These are phyloP conservation scores for Xeromyces bisporus DNA, from an alignment of 495 filamentous ascomycete species.

Conservation along the genomic window DNA sequence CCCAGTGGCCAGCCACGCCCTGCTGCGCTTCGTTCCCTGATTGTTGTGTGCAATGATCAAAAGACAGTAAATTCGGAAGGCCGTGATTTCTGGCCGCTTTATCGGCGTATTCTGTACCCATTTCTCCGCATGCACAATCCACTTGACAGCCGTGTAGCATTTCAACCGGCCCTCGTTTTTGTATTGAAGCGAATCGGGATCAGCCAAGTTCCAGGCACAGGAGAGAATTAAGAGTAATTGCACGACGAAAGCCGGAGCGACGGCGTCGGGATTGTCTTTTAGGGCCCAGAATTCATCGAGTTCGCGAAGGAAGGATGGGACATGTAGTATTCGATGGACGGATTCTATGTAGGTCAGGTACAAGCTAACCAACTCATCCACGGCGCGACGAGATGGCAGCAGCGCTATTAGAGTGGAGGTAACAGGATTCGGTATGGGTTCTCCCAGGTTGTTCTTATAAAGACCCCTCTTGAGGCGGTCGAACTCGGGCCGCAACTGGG, in stretches of 20 bases:
- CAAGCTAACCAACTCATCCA: conserved; percentile 31
- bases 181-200: conserved; percentile 18
- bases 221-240: conserved; percentile 50
- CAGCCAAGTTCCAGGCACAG: conserved; percentile 34
- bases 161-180: conserved; percentile 33
- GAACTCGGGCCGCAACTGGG: conserved; percentile 19
- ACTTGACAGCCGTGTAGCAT: conserved; percentile 36
- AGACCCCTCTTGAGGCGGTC: conserved; percentile 18
- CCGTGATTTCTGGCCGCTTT: conserved; percentile 33
- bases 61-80: conserved; percentile 43
- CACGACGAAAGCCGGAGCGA: conserved; percentile 31
- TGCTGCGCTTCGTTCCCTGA: conserved; percentile 36
- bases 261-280: conserved; percentile 11
- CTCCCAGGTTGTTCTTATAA: conserved; percentile 19
- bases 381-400: conserved; percentile 25
- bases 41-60: conserved; percentile 40
- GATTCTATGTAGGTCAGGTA: conserved; percentile 42
- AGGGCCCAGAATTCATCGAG: conserved; percentile 33
- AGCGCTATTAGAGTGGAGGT: conserved; percentile 15
- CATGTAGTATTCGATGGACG: conserved; percentile 39
- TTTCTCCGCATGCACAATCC: conserved; percentile 45
- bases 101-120: conserved; percentile 43
- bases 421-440: conserved; percentile 17
- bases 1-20: conserved; percentile 42
- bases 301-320: conserved; percentile 38